Evolutionary conservation across 768 basidiomycete species (phyloP), one percentile per base, ranked within the genome.

Genomic region (Serendipita sp.): DNA sequence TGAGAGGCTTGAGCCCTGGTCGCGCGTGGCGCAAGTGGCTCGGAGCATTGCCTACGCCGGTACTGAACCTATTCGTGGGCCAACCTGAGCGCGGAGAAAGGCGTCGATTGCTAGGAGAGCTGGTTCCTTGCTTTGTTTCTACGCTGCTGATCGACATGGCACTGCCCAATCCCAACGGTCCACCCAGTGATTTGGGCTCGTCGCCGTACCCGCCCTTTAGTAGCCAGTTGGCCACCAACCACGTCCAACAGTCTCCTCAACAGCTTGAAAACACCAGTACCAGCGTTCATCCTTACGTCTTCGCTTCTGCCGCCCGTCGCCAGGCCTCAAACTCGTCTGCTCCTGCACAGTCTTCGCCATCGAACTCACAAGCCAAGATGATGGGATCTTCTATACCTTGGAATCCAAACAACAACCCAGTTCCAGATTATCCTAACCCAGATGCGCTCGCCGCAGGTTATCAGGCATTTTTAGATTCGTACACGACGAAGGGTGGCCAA

Each of bases 301-400:
- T 48, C 26, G 45, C 45, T 9, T 20, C 45, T 28, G 45, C 45
- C 26, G 45, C 45, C 26, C 45, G n/a, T n/a, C 45, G 45, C 45
- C 45, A 48, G 45, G 5, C 20, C n/a, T 28, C 45, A 28, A 20
- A 20, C n/a, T 9, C 45, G n/a, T 9, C 45, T 5, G 26, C 45
- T 5, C 20, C 45, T 5, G 45, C 45, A 5, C 45, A 48, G 20
- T 28, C n/a, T 20, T n/a, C 20, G 20, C 45, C 53, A 34, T 58
- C 53, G 24, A 24, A 11, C 53, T 13, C 53, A 28, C 17, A 28
- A 22, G 33, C 20, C 53, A 58, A 28, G 17, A 58, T 58, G 53
- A 58, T 58, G 26, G 53, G 53, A 9, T 28, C 53, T 30, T 58
- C 53, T 58, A 11, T 58, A 24, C 53, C 53, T 9, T 58, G 53